Conservation (phyloP, 371 early-diverging fungal genomes). For the Mortierella sp. region DNA sequence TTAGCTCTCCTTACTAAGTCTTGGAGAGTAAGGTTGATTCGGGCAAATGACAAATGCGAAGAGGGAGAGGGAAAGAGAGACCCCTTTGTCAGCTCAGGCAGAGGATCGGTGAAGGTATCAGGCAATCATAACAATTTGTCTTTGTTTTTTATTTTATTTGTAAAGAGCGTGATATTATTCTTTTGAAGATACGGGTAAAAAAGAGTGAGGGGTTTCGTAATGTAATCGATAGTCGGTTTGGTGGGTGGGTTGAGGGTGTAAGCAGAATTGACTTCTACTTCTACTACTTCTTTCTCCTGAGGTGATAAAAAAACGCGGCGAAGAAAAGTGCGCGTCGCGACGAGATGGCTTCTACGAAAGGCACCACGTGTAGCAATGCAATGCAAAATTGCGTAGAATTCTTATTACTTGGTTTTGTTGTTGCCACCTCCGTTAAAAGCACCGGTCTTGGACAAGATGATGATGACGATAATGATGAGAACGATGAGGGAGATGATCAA, state of each 20-base stretch:
- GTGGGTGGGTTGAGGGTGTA: background rate
- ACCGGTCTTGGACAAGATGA: conserved; percentile 15
- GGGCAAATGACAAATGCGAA: background rate
- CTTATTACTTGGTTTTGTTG: no score
- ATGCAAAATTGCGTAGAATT: no score
- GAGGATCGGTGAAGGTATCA: background rate
- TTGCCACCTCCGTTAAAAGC: no score
- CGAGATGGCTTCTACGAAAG: no score
- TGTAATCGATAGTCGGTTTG: background rate
- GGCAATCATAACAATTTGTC: background rate
- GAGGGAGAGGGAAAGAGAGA: no score
- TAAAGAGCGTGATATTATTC: background rate
- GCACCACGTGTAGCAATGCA: no score
- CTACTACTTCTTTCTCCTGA: no score
- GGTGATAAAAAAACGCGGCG: no score
- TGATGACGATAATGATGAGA: conserved; percentile 63
- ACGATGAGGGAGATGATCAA: conserved; percentile 60
- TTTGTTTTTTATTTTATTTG: background rate
- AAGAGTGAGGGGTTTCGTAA: background rate
- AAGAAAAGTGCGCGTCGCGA: no score
- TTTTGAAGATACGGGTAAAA: conserved; percentile 3
- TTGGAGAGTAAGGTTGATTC: background rate
- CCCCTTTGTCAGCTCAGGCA: background rate
- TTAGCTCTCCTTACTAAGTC: background rate
- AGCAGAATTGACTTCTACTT: background rate